Base-by-base conservation (phyloP, 257 asterid genomes). In the Sherardia arvensis region DNA sequence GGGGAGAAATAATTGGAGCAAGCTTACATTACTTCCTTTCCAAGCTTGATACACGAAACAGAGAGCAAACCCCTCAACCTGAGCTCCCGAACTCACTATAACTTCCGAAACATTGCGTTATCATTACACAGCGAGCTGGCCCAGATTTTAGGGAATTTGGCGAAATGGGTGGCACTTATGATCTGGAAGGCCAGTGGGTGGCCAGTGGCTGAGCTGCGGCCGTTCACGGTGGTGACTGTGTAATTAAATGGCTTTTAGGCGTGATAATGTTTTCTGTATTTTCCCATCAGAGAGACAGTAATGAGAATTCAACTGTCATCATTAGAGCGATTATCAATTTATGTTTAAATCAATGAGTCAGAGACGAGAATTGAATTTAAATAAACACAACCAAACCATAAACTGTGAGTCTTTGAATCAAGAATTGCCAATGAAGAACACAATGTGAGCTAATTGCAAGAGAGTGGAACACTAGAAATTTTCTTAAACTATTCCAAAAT, bases 11-110 rank as follows among this genome's bases (percentile, higher is more conserved):
- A 36, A 72, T 53, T 59, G 68, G 17, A 77, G 82, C 95, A 17
- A 77, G 82, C 95, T 86, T 78, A 92, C 98, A 81, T 92, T 92
- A 81, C 81, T 87, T 58, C 97, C 98, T 87, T 89, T 87, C 98
- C 98, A 92, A 33, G 76, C 93, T 85, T 92, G 68, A 87, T 89
- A 73, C 76, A 85, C 91, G 78, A 81, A 80, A 62, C 14, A 22
- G 53, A 73, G 23, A 36, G 64, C 61, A 18, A 47, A 20, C 57
- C 58, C 68, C 71, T 66, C 80, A 84, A 26, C 86, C 81, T 78
- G 81, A 79, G 77, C 83, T 76, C 80, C 65, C 72, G 64, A 80
- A 78, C 83, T 84, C 77, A 80, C 78, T 73, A 7, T 71, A 36
- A 69, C 79, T 70, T 79, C 78, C 69, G 15, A 72, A 36, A 69